These are phyloP conservation scores for Colletotrichum sp. DNA, from an alignment of 2,329 filamentous ascomycete genomes.

Conservation along the genomic window DNA sequence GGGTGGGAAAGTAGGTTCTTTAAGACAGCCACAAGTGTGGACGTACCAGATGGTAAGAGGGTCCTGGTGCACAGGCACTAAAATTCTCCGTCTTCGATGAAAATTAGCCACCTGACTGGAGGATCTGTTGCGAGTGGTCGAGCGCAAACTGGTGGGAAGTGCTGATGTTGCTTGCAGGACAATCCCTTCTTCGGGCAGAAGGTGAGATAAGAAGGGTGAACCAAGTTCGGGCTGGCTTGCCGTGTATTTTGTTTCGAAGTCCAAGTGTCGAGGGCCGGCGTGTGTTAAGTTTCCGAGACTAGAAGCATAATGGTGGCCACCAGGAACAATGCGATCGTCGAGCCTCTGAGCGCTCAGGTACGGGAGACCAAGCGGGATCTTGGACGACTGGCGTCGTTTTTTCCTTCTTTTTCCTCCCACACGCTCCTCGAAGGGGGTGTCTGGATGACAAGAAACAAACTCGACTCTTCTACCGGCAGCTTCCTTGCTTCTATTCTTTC, in stretches of 20 bases:
- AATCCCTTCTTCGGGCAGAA: conserved; percentile 25
- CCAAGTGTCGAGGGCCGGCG: conserved; percentile 31
- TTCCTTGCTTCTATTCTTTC: conserved; percentile 18
- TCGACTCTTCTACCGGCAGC: conserved; percentile 6
- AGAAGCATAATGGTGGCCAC: conserved; percentile 31
- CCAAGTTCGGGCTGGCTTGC: conserved; percentile 30
- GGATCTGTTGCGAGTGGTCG: conserved; percentile 26
- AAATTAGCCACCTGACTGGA: conserved; percentile 25
- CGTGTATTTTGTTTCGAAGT: conserved; percentile 36
- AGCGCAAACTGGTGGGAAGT: conserved; percentile 28
- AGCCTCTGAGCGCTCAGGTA: conserved; percentile 25
- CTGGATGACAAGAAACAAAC: conserved; percentile 21
- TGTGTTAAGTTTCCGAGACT: conserved; percentile 37
- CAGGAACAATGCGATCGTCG: conserved; percentile 25
- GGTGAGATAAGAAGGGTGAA: conserved; percentile 26
- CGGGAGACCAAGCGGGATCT: conserved; percentile 21
- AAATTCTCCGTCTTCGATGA: conserved; percentile 24
- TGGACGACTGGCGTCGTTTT: conserved; percentile 19
- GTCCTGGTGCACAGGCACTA: conserved; percentile 28
- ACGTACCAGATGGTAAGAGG: conserved; percentile 23
- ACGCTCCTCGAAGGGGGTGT: conserved; percentile 1
- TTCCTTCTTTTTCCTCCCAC: not conserved
- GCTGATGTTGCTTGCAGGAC: conserved; percentile 24
- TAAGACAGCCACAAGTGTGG: conserved; percentile 24
- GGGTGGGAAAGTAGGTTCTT: conserved; percentile 30